Base-by-base conservation (phyloP, 176 grass and related monocot species). In the Rhynchospora tenuis region DNA sequence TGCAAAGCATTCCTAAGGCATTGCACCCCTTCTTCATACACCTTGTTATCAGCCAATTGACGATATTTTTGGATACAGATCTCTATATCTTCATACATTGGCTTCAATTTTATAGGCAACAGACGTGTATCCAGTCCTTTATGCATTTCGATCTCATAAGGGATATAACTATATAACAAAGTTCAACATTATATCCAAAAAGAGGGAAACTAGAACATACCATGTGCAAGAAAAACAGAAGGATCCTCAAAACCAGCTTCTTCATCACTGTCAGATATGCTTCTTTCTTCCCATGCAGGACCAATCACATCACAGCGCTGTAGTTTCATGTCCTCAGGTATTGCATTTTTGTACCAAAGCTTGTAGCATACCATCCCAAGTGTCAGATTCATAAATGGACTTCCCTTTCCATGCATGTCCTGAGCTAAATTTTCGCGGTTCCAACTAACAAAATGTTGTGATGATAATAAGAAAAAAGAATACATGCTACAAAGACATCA, bases 161-260 rank as follows among this genome's bases (percentile, higher is more conserved):
- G 15, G 59, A 47, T 45, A 64, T 65, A 13, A 82, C 24, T 7
- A 61, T 59, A 61, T 42, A 81, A 81, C 78, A 58, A 17, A 64
- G 20, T 43, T 79, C 15, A 44, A 79, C 28, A 16, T 52, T 47
- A 82, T 66, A 82, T 64, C 14, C 23, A 26, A 31, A 64, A 48
- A 82, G 46, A 66, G 13, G 23, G 62, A 12, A 46, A 51, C 26
- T 65, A 61, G 62, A 64, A 63, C 42, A 82, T 82, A 82, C 79
- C 79, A 24, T 24, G 79, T 82, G 61, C 60, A 82, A 48, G 79
- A 66, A 82, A 82, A 82, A 82, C 58, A 16, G 79, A 82, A 52
- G 58, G 17, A 66, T 66, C 62, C 62, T 82, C 58, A 65, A 45
- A 63, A 81, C 62, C 45, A 4, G 59, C 60, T 50, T 48, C 46